Evolutionary conservation across 148 eudicot genomes (phyloP).

Genomic region (Persicaria tinctoria): DNA sequence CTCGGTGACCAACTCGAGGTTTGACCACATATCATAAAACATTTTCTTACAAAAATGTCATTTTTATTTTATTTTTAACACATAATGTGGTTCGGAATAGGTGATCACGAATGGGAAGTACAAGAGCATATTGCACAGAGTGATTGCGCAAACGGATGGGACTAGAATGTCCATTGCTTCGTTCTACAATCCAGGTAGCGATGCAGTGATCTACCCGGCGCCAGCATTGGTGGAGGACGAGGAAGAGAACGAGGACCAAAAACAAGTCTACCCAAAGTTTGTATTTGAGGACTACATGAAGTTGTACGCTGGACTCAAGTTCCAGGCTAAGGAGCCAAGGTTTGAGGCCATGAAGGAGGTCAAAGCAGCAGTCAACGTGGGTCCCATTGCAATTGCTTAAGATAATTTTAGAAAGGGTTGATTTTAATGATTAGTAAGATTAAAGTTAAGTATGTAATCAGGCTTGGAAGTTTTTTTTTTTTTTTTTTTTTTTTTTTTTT

Average conservation of each 20-base stretch:
- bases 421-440: too few species aligned
- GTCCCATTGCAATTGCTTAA: conserved; percentile 45
- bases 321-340: conserved; percentile 86
- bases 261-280: conserved; percentile 53
- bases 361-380: conserved; percentile 33
- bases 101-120: conserved; percentile 88
- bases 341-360: conserved; percentile 78
- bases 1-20: conserved; percentile 95
- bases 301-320: conserved; percentile 68
- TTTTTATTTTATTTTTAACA: not conserved
- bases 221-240: conserved; percentile 51
- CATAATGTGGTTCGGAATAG: conserved; percentile 18
- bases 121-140: conserved; percentile 92
- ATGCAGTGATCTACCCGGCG: conserved; percentile 82
- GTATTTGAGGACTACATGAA: conserved; percentile 98
- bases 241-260: conserved; percentile 33
- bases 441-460: too few species aligned
- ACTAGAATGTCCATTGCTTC: conserved; percentile 89
- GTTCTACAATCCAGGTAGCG: conserved; percentile 97
- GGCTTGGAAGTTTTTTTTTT: too few species aligned
- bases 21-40: too few species aligned
- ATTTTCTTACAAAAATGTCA: not conserved
- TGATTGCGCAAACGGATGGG: conserved; percentile 72
- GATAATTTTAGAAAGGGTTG: too few species aligned
- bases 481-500: too few species aligned